Conservation (phyloP, 495 filamentous ascomycete genomes). For the Talaromyces adpressus region DNA sequence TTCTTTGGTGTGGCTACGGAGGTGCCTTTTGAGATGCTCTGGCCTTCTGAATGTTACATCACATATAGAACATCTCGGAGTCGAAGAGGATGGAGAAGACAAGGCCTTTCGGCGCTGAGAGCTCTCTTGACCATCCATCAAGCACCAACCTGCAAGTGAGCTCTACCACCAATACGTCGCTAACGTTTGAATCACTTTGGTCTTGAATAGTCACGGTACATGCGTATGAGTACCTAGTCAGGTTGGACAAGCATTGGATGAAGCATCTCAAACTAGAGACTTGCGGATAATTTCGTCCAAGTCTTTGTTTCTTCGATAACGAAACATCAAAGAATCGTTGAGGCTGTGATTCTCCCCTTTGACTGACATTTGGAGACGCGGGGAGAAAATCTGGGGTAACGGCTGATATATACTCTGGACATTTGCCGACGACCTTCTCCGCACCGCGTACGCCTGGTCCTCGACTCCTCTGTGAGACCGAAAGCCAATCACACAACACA, state of each 20-base stretch:
- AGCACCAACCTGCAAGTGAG: background rate
- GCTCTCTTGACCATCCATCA: background rate
- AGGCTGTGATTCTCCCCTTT: background rate
- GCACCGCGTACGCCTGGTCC: background rate
- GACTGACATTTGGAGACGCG: background rate
- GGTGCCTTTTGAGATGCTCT: slow-evolving; percentile 67
- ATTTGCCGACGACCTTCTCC: background rate
- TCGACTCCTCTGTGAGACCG: background rate
- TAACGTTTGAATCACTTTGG: background rate
- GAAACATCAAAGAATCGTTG: background rate
- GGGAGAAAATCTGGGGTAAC: slow-evolving; percentile 5
- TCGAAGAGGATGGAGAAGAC: background rate
- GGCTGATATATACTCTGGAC: background rate
- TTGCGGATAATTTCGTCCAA: background rate
- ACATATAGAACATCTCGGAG: slow-evolving; percentile 40
- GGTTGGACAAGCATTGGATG: background rate
- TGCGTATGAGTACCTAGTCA: background rate
- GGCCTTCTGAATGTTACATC: slow-evolving; percentile 55
- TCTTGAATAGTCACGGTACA: background rate
- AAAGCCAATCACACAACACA: background rate
- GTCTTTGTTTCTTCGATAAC: background rate
- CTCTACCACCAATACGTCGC: background rate
- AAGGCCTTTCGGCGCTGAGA: slow-evolving; percentile 4
- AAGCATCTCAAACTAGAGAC: background rate
- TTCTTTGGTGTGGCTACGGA: slow-evolving; percentile 64